These are phyloP conservation scores for Pseudopyricularia cyperi DNA, from an alignment of 2,329 filamentous ascomycete genomes.

Conservation along the genomic window DNA sequence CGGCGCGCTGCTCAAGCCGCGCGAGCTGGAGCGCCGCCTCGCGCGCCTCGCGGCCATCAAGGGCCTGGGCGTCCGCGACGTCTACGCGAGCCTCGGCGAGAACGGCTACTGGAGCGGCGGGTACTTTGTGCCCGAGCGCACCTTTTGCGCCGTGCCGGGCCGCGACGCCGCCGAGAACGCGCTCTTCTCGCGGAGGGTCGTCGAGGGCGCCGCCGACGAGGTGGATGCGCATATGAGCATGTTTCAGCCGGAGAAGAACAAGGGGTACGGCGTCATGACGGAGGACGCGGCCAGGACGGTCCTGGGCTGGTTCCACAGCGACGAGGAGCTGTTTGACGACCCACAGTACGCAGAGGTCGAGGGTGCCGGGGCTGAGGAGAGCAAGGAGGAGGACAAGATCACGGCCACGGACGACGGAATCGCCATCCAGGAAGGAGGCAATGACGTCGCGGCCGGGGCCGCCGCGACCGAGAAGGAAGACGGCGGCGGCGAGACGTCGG, in stretches of 20 bases:
- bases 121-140: constrained; percentile 53
- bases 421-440: constrained; percentile 2
- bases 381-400: constrained; percentile 5
- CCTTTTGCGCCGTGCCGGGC: constrained; percentile 56
- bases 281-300: constrained; percentile 44
- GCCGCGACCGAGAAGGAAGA: not conserved
- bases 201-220: constrained; percentile 56
- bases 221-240: constrained; percentile 57
- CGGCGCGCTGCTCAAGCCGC: constrained; percentile 60
- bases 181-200: constrained; percentile 40
- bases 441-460: not conserved
- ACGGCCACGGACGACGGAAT: constrained; percentile 8
- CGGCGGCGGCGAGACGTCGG: not conserved
- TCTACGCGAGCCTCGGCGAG: constrained; percentile 65
- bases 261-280: constrained; percentile 50
- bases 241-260: constrained; percentile 49
- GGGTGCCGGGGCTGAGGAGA: constrained; percentile 6
- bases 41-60: constrained; percentile 46
- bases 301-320: constrained; percentile 40
- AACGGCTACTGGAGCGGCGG: constrained; percentile 51
- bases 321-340: constrained; percentile 31
- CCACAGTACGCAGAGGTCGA: constrained; percentile 13
- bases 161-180: constrained; percentile 23
- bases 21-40: constrained; percentile 57
- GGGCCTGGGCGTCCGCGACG: constrained; percentile 57